Evolutionary conservation across 352 stramenopile genomes (phyloP), one percentile per base, ranked within the genome.

Genomic region (Phytophthora podocarpi): DNA sequence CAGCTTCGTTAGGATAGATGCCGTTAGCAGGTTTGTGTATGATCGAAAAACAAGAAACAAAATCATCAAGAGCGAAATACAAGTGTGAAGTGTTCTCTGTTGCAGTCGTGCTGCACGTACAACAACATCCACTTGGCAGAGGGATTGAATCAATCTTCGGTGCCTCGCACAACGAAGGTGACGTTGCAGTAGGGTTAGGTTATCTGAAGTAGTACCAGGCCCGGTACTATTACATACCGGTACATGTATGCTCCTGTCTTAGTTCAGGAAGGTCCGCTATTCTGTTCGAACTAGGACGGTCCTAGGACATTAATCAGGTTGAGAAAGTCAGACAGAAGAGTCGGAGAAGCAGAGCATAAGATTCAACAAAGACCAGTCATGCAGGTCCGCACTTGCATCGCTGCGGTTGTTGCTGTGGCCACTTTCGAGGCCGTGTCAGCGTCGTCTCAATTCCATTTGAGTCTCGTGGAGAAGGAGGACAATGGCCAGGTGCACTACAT

Each of bases 361-460:
- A 55, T 40, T 56, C 23, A 41, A 2, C 34, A 7, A 20, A 43
- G 26, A 37, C 39, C 31, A 53, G 37, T 23, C 18, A 66, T 66
- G 57, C 50, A 32, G 18, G 24, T 60, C 10, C 6, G 35, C 16
- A 20, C 20, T 36, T 23, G 30, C 16, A n/a, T 53, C 26, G 37
- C 32, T 35, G 31, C 39, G 4, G 21, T 64, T 12, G 13, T 48
- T 16, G 26, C 31, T n/a, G n/a, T n/a, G 13, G 23, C 21, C 12
- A 20, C 37, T 24, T 54, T 60, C 10, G 20, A 24, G 16, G 26
- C 16, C 16, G 37, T 23, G 5, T 51, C 53, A 5, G 72, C 72
- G 2, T 64, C 77, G 34, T 59, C 67, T 34, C 82, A 92, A 61
- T 92, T 89, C 64, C 82, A 92, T 54, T 67, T 92, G 42, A 90